Evolutionary conservation across 2,329 filamentous ascomycete genomes (phyloP).

Genomic region (Colletotrichum abscissum): DNA sequence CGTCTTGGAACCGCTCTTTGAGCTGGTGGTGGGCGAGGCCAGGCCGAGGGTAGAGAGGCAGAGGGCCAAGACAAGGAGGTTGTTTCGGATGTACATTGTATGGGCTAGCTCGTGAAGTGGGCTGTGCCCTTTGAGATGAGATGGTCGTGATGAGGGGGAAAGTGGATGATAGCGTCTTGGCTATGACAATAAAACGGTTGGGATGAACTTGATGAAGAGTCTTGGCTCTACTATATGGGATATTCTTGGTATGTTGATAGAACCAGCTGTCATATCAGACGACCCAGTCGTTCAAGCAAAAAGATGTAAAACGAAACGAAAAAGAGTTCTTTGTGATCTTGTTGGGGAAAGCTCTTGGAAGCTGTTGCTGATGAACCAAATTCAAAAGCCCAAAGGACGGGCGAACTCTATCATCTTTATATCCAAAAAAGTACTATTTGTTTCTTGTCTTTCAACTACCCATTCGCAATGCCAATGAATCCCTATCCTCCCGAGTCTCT

Average conservation of each 20-base stretch:
- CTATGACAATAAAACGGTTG: not conserved
- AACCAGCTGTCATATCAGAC: constrained; percentile 27
- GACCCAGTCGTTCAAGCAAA: constrained; percentile 12
- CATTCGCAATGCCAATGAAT: not conserved
- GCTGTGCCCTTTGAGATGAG: not conserved
- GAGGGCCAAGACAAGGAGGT: constrained; percentile 25
- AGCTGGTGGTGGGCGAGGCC: not conserved
- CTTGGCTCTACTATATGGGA: constrained; percentile 6
- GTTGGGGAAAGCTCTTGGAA: not conserved
- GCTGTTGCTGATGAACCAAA: constrained; percentile 13
- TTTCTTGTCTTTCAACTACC: not conserved
- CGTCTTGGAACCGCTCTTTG: constrained; percentile 6
- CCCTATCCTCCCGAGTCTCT: not conserved
- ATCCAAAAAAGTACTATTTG: not conserved
- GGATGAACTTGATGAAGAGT: not conserved
- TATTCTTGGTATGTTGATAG: not conserved
- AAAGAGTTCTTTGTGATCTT: not conserved
- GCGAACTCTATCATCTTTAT: constrained; percentile 20
- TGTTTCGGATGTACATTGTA: constrained; percentile 25
- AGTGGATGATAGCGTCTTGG: constrained; percentile 7
- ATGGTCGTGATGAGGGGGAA: not conserved
- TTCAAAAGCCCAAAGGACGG: not conserved
- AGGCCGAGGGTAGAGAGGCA: not conserved
- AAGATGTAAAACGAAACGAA: not conserved
- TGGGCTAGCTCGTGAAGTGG: not conserved